These are phyloP conservation scores for Bondarzewia mesenterica DNA, from an alignment of 1,284 basidiomycete genomes.

Conservation along the genomic window DNA sequence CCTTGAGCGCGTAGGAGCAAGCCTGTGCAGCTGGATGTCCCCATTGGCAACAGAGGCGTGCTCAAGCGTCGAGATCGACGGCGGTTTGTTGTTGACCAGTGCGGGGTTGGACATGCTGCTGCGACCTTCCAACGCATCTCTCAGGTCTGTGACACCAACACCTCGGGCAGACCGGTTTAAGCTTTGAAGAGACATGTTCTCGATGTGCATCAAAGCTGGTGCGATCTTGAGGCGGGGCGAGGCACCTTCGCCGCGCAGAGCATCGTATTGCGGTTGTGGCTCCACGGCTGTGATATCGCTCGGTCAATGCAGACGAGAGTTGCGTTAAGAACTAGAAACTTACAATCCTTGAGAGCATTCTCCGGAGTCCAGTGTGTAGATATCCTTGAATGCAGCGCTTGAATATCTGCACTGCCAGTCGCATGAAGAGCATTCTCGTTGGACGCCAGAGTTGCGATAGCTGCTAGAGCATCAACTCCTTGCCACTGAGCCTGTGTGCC, in stretches of 20 bases:
- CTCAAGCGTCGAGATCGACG: conserved; percentile 70
- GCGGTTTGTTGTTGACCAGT: conserved; percentile 39
- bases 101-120: conserved; percentile 72
- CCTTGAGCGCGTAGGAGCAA: conserved; percentile 41
- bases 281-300: conserved; percentile 51
- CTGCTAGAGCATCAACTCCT: conserved; percentile 46
- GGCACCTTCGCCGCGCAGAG: conserved; percentile 53
- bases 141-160: conserved; percentile 78
- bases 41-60: conserved; percentile 45
- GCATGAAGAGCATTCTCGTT: conserved; percentile 50
- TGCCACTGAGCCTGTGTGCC: conserved; percentile 16
- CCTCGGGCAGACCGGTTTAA: conserved; percentile 65
- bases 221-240: conserved; percentile 72
- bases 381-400: conserved; percentile 46
- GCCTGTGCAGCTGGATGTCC: conserved; percentile 30
- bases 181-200: conserved; percentile 79
- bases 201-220: conserved; percentile 80
- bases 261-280: conserved; percentile 46
- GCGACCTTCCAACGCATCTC: conserved; percentile 80
- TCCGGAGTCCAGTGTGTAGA: conserved; percentile 65
- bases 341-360: conserved; percentile 69
- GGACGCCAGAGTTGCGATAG: conserved; percentile 45
- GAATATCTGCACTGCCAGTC: conserved; percentile 48
- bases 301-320: no score
- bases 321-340: conserved; percentile 22